Base-by-base conservation (phyloP, 2,329 filamentous ascomycete species). In the Sordariomycetes sp. region DNA sequence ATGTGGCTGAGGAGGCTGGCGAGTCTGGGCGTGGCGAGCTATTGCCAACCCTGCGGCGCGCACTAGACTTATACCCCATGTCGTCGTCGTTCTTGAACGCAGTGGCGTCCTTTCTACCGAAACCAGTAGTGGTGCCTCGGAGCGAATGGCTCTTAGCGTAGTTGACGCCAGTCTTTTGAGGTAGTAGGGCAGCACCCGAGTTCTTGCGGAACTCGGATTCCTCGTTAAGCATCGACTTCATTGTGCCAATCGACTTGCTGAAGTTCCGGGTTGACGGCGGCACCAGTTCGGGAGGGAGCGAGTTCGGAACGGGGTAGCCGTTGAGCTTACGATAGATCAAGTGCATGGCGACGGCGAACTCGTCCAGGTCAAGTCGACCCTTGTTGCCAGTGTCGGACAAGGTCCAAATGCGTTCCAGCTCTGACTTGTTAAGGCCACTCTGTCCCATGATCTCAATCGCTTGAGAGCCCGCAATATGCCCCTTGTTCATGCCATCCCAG, bases 321-420 rank as follows among this genome's bases (percentile, higher is more conserved):
- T 99, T 97, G 57, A 99, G 80, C 70, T 95, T 96, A 65, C 94
- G 83, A 75, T 99, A 99, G 66, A 99, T 99, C 73, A 99, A 76
- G 79, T 99, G 94, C 94, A 99, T 99, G 11, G 92, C 91, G 57
- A 99, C 93, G 10, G 94, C 92, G 68, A 99, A 99, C 68, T 99
- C 94, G 69, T 99, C 94, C 67, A 97, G 83, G 66, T 99, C 92
- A 34, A 99, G 80, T 59, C 92, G 88, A 20, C 94, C 94, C 70
- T 94, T 94, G 72, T 99, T 97, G 62, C 92, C 88, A 35, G 92
- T 88, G 69, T 99, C 94, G 3, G 93, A 88, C 60, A 99, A 77
- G 11, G 94, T 97, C 94, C 94, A 99, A 55, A 97, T 86, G 35
- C 88, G 82, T 72, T 97, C 94, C 43, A 99, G 76, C 65, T 97